phyloP scores from a whole-genome alignment of 2,329 filamentous ascomycete species.

The Knufia petricola region DNA sequence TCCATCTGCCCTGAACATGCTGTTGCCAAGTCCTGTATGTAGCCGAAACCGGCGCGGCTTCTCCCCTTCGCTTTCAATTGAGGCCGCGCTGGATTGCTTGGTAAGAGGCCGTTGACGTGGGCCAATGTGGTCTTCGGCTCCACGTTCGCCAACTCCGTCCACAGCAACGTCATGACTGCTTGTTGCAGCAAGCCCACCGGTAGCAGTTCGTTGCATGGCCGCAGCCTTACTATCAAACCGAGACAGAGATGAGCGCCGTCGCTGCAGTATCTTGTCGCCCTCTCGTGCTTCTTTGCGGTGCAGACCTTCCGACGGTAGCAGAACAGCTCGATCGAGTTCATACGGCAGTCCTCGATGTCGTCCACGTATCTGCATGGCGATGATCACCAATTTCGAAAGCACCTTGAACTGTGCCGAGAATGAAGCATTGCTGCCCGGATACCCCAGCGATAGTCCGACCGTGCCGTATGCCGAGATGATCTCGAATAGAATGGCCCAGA shows the following conservation, averaged over 20 bases:
- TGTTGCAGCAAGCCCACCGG: not conserved
- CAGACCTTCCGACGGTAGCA: slow-evolving; percentile 46
- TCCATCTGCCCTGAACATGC: slow-evolving; percentile 1
- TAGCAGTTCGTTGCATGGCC: not conserved
- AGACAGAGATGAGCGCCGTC: slow-evolving; percentile 11
- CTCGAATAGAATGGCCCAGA: slow-evolving; percentile 69
- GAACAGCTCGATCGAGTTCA: slow-evolving; percentile 59
- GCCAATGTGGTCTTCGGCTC: not conserved
- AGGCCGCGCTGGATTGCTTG: not conserved
- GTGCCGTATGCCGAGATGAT: slow-evolving; percentile 88
- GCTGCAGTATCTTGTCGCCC: slow-evolving; percentile 17
- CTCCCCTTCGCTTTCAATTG: not conserved
- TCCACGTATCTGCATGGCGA: slow-evolving; percentile 57
- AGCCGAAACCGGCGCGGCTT: not conserved
- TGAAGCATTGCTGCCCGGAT: slow-evolving; percentile 62
- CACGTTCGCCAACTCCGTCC: not conserved
- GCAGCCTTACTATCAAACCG: not conserved
- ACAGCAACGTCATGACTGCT: slow-evolving; percentile 1
- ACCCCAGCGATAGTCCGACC: slow-evolving; percentile 82
- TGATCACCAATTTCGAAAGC: slow-evolving; percentile 56
- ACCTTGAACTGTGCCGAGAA: slow-evolving; percentile 74
- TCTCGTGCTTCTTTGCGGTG: slow-evolving; percentile 23
- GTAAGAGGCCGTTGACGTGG: not conserved
- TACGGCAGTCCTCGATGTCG: slow-evolving; percentile 57
- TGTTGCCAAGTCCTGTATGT: not conserved